Conservation (phyloP, 2,329 filamentous ascomycete species). For the Furcasterigmium furcatum region DNA sequence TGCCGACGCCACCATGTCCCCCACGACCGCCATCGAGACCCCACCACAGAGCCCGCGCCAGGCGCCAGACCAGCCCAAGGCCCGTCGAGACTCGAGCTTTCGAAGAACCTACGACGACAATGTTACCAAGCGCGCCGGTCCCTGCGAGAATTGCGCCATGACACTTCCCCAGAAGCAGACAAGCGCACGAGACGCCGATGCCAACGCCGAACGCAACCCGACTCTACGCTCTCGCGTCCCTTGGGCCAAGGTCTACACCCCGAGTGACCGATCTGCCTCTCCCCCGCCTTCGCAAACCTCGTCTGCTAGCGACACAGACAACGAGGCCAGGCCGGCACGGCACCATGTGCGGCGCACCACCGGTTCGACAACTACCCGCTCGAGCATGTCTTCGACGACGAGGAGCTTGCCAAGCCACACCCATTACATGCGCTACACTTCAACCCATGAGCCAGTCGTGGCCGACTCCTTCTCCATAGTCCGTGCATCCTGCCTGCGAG, state of each 20-base stretch:
- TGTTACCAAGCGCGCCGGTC: constrained; percentile 60
- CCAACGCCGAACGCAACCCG: constrained; percentile 42
- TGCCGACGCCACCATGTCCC: constrained; percentile 22
- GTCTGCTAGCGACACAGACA: constrained; percentile 45
- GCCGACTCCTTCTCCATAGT: constrained; percentile 64
- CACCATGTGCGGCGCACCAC: constrained; percentile 37
- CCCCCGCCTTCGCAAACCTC: constrained; percentile 50
- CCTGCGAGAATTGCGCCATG: constrained; percentile 67
- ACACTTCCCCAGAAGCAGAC: constrained; percentile 53
- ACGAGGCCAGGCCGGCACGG: constrained; percentile 40
- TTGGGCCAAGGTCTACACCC: constrained; percentile 55
- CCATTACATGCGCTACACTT: constrained; percentile 66
- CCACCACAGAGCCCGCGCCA: constrained; percentile 55
- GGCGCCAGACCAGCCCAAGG: constrained; percentile 27
- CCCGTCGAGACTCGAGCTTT: constrained; percentile 56
- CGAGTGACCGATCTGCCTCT: constrained; percentile 38
- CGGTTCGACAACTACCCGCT: constrained; percentile 46
- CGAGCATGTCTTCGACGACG: constrained; percentile 49
- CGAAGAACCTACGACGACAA: constrained; percentile 62
- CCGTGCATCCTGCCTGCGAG: constrained; percentile 63
- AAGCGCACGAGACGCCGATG: constrained; percentile 15
- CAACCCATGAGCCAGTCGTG: constrained; percentile 61
- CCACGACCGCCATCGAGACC: constrained; percentile 46
- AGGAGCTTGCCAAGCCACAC: constrained; percentile 48
- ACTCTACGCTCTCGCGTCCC: constrained; percentile 59